A percentile compares a stretch with the other conserved stretches of the same genome.
phyloP scores from a whole-genome alignment of 192 early-diverging fungal species.

The Podila horticola region DNA sequence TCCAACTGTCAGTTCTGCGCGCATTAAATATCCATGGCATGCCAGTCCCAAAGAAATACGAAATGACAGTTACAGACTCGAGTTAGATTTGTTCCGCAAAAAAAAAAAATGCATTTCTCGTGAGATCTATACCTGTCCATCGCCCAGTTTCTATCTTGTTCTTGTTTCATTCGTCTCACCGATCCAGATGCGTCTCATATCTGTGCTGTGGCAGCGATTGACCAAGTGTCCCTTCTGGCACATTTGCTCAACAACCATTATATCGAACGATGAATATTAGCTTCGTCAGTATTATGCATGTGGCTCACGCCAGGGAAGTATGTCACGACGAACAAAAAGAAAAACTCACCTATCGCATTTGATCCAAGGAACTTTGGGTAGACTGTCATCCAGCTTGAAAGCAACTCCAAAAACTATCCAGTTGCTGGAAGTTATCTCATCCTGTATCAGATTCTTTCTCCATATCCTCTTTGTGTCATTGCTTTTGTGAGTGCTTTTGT shows the following conservation, averaged over 20 bases:
- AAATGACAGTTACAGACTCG: neutral
- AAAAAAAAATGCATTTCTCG: neutral
- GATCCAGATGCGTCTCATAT: slow-evolving; percentile 43
- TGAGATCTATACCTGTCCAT: slow-evolving; percentile 33
- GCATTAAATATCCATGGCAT: slow-evolving; percentile 20
- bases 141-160: slow-evolving; percentile 43
- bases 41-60: slow-evolving; percentile 1
- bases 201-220: slow-evolving; percentile 24
- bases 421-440: slow-evolving; percentile 38
- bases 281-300: no score
- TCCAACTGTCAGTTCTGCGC: slow-evolving; percentile 36
- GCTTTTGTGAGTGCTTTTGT: no score
- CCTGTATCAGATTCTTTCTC: slow-evolving; percentile 43
- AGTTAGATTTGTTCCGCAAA: neutral
- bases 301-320: no score
- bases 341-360: slow-evolving; percentile 50
- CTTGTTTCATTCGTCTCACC: slow-evolving; percentile 46
- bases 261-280: neutral
- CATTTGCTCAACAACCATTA: slow-evolving; percentile 2
- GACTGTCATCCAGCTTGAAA: slow-evolving; percentile 39
- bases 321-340: no score
- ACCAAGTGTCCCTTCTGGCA: slow-evolving; percentile 26
- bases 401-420: slow-evolving; percentile 49
- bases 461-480: slow-evolving; percentile 27
- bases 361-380: slow-evolving; percentile 49